A percentile compares a stretch with the other conserved stretches of the same genome.
Evolutionary conservation across 202 grass and related monocot species (phyloP).

Genomic region (Zoysia matrella): DNA sequence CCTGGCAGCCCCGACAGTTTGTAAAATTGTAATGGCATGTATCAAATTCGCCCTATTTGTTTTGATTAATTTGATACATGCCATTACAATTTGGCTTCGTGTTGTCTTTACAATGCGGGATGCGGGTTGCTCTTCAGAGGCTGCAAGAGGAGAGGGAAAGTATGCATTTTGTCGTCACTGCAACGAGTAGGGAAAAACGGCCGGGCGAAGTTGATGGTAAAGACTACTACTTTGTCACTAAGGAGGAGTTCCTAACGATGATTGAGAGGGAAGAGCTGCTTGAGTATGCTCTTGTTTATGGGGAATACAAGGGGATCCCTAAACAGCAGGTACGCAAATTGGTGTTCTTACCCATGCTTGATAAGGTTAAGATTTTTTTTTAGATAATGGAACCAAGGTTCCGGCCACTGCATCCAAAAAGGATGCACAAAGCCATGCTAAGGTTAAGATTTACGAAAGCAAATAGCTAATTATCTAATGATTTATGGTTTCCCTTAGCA

Average conservation of each 20-base stretch:
- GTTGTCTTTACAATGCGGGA: conserved; percentile 8
- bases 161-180: conserved; percentile 86
- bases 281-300: conserved; percentile 92
- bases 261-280: conserved; percentile 86
- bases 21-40: too few species aligned
- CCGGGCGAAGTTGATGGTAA: conserved; percentile 87
- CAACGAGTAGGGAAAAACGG: conserved; percentile 73
- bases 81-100: neutral
- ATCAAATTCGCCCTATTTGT: too few species aligned
- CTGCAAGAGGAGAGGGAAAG: conserved; percentile 78
- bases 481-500: neutral
- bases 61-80: too few species aligned
- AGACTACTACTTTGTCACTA: conserved; percentile 89
- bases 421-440: too few species aligned
- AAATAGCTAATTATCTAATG: neutral
- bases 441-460: neutral
- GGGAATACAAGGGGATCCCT: conserved; percentile 93
- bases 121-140: conserved; percentile 58
- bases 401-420: too few species aligned
- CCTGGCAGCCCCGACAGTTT: neutral
- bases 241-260: conserved; percentile 88
- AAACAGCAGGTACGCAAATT: conserved; percentile 82
- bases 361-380: neutral
- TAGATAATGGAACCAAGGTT: too few species aligned
- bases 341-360: neutral